Evolutionary conservation across 2,329 filamentous ascomycete genomes (phyloP).

Genomic region (Alternaria rosae): DNA sequence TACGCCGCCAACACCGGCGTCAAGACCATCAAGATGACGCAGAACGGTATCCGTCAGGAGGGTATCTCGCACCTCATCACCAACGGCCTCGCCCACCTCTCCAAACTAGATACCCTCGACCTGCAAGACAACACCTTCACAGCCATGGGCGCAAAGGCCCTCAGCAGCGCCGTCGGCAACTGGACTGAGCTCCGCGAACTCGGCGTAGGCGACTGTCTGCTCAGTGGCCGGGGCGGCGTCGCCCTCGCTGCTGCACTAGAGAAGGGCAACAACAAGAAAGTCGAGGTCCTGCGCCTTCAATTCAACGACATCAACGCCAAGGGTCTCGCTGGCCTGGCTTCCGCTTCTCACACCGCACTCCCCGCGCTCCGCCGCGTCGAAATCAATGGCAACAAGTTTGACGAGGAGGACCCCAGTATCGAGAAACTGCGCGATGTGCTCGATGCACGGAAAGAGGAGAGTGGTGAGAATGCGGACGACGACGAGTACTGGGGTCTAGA

Average conservation of each 20-base stretch:
- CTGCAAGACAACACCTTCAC: conserved; percentile 99
- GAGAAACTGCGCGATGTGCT: conserved; percentile 70
- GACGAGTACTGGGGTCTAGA: conserved; percentile 62
- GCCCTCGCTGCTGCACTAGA: conserved; percentile 76
- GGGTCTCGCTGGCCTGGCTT: conserved; percentile 74
- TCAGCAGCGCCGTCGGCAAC: conserved; percentile 74
- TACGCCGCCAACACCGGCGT: conserved; percentile 83
- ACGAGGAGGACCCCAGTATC: conserved; percentile 80
- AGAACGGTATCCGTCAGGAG: conserved; percentile 95
- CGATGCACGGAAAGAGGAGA: conserved; percentile 75
- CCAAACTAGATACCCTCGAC: conserved; percentile 77
- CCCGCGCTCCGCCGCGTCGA: conserved; percentile 85
- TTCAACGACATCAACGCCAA: conserved; percentile 91
- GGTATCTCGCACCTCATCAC: conserved; percentile 84
- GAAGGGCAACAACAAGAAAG: conserved; percentile 76
- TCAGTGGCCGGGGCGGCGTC: conserved; percentile 78
- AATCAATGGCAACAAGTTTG: conserved; percentile 94
- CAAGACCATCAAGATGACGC: conserved; percentile 92
- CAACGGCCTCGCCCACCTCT: conserved; percentile 76
- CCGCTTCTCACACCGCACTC: conserved; percentile 70
- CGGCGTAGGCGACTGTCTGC: conserved; percentile 85
- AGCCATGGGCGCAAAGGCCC: conserved; percentile 75
- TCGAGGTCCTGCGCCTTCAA: conserved; percentile 83
- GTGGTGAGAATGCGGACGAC: conserved; percentile 58
- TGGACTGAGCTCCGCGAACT: conserved; percentile 84